Evolutionary conservation across 768 basidiomycete genomes (phyloP), one percentile per base, ranked within the genome.

Genomic region (Kwoniella sp.): DNA sequence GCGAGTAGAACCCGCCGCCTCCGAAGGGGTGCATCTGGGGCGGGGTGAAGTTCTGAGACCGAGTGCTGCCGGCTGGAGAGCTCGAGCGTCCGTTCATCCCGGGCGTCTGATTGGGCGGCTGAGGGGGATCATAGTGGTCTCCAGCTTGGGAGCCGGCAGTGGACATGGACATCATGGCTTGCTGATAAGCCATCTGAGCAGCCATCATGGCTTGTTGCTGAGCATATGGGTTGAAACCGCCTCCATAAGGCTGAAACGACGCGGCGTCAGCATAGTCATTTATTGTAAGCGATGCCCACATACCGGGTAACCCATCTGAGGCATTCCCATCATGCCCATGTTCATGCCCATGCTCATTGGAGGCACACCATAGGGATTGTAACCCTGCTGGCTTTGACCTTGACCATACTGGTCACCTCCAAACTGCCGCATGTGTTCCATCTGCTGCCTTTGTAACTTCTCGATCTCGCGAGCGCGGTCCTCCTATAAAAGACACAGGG

Each of bases 401-500:
- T 78, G 80, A 54, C 81, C 84, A 65, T 84, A 66, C 49, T 64
- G 54, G 36, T 68, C 67, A 25, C 83, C 84, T n/a, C 73, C 69
- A 53, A 69, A 71, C 66, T 70, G 69, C 12, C 84, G 84, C 81
- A 88, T 87, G 70, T 92, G 88, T 65, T 95, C 89, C 47, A 91
- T 77, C 65, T 93, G 91, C 73, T 87, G 84, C 37, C 85, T 81
- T 67, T 93, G 89, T 49, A 87, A 80, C 19, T 91, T 89, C 72
- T 96, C 91, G 57, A 92, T 83, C 73, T 91, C 86, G 51, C 93
- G 82, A 69, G 93, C 90, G 43, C 91, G 80, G 61, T 92, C 89
- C 76, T 98, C 93, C 73, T 75, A 47, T 12, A 19, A 10, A 32
- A 9, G 41, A 50, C 50, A 27, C 23, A 20, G 5, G 27, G 11